Conservation (phyloP, 2,329 filamentous ascomycete species). For the Emergomyces pasteurianus region DNA sequence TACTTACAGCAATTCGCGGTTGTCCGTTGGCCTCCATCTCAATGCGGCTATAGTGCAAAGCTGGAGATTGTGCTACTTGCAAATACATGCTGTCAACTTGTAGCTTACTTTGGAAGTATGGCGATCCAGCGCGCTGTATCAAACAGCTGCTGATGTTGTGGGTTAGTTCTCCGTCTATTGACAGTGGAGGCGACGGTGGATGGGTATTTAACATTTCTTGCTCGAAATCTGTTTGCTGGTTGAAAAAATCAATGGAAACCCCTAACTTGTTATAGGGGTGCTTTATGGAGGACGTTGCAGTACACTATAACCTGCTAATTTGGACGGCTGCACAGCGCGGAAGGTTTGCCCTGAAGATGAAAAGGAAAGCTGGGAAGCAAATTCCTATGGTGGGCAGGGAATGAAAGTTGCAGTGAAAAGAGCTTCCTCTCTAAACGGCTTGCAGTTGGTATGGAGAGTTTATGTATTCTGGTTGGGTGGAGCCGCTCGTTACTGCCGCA, state of each 20-base stretch:
- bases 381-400: background rate
- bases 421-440: background rate
- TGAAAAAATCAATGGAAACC: background rate
- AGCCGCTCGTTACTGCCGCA: background rate
- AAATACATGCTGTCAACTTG: slow-evolving; percentile 4
- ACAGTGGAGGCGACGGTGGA: slow-evolving; percentile 11
- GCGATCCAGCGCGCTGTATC: slow-evolving; percentile 2
- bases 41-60: background rate
- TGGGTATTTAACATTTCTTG: slow-evolving; percentile 4
- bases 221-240: background rate
- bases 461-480: slow-evolving; percentile 1
- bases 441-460: background rate
- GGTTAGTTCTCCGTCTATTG: slow-evolving; percentile 10
- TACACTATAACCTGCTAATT: background rate
- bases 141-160: slow-evolving; percentile 2
- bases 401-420: background rate
- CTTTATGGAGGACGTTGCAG: background rate
- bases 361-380: background rate
- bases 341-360: background rate
- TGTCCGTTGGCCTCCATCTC: background rate
- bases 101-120: slow-evolving; percentile 1
- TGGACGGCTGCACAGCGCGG: background rate
- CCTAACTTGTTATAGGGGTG: background rate
- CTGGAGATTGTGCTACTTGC: background rate
- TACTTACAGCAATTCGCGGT: slow-evolving; percentile 2